Percentiles rank a stretch among this genome's conserved stretches.
These are phyloP conservation scores for Saturnispora quitensis DNA, from an alignment of 805 yeast genomes.

Conservation along the genomic window DNA sequence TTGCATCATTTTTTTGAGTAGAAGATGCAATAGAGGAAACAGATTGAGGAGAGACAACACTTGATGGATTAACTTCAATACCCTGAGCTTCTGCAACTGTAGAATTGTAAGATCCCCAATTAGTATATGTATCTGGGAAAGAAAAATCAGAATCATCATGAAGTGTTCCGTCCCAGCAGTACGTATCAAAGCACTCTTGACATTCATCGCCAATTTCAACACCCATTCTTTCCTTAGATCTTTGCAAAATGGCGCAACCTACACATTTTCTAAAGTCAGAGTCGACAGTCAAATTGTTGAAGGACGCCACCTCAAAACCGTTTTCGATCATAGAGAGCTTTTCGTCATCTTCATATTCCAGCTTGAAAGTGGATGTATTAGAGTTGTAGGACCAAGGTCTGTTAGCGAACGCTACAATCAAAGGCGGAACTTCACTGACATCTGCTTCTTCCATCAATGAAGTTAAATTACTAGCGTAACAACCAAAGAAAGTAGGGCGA, in stretches of 20 bases:
- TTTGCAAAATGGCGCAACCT: conserved; percentile 74
- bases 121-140: conserved; percentile 31
- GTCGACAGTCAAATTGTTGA: conserved; percentile 60
- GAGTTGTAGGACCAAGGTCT: conserved; percentile 54
- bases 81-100: conserved; percentile 1
- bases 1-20: conserved; percentile 5
- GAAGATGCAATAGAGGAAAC: background rate
- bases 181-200: conserved; percentile 54
- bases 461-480: conserved; percentile 58
- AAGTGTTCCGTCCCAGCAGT: conserved; percentile 46
- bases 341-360: conserved; percentile 52
- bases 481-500: conserved; percentile 76
- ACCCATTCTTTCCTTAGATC: conserved; percentile 63
- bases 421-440: conserved; percentile 47
- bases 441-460: conserved; percentile 33
- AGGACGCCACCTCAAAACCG: conserved; percentile 64
- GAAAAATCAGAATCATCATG: conserved; percentile 11
- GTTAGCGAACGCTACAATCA: conserved; percentile 72
- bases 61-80: background rate
- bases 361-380: conserved; percentile 64
- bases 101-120: conserved; percentile 26
- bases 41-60: conserved; percentile 4
- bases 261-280: conserved; percentile 64
- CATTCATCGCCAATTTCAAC: conserved; percentile 61
- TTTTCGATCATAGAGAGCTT: conserved; percentile 54